Conservation (phyloP, 257 asterid species). For the Fraxinus excelsior region DNA sequence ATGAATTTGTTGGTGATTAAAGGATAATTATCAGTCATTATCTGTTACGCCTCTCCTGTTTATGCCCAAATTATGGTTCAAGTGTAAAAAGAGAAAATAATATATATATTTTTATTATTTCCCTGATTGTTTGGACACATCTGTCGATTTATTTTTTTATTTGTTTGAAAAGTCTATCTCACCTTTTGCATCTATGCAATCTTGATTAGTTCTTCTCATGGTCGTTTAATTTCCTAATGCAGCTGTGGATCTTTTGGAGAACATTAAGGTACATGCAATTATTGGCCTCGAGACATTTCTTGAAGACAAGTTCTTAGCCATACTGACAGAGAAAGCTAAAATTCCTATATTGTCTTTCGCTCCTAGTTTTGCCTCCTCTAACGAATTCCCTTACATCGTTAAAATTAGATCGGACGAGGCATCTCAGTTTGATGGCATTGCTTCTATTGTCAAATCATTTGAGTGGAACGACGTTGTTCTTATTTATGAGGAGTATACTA, state of each 20-base stretch:
- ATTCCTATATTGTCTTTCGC: neutral
- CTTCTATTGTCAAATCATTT: neutral
- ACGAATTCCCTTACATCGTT: neutral
- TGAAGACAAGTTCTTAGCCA: neutral
- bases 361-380: neutral
- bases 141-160: too few species aligned
- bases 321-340: neutral
- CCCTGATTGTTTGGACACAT: too few species aligned
- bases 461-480: neutral
- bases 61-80: too few species aligned
- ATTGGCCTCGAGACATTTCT: neutral
- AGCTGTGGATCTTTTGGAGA: neutral
- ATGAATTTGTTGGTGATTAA: too few species aligned
- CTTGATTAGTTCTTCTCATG: too few species aligned
- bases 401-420: neutral
- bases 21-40: too few species aligned
- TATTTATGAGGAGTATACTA: neutral
- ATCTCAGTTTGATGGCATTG: neutral
- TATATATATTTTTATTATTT: too few species aligned
- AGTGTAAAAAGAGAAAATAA: too few species aligned
- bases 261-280: neutral
- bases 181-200: too few species aligned
- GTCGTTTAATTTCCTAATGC: neutral
- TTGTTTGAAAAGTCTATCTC: too few species aligned
- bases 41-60: too few species aligned